Percentiles rank a stretch among this genome's conserved stretches.
phyloP scores from a whole-genome alignment of 2,329 filamentous ascomycete genomes.

The Annulohypoxylon truncatum region DNA sequence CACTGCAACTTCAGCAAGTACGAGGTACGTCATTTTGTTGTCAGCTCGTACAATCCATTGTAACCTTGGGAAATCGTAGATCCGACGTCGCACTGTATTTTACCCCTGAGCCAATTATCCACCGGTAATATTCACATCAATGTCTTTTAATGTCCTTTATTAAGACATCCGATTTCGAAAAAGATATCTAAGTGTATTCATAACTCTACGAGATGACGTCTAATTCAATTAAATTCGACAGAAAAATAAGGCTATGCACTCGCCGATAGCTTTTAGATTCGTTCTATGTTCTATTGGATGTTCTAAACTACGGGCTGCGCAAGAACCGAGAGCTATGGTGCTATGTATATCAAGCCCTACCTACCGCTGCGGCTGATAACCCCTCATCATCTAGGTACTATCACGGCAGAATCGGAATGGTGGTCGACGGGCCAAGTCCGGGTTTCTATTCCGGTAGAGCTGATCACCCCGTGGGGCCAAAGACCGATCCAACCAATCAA shows the following conservation, averaged over 20 bases:
- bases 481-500: constrained; percentile 35
- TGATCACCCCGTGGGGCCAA: constrained; percentile 4
- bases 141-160: too few species aligned
- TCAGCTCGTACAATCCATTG: not conserved
- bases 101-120: not conserved
- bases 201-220: too few species aligned
- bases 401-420: not conserved
- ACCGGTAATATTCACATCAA: not conserved
- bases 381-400: not conserved
- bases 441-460: not conserved
- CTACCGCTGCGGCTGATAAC: not conserved
- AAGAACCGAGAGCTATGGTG: not conserved
- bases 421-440: constrained; percentile 13
- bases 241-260: too few species aligned
- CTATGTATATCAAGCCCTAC: not conserved
- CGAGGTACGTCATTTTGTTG: constrained; percentile 10
- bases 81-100: constrained; percentile 5
- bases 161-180: too few species aligned
- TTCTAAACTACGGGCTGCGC: not conserved
- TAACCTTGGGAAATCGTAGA: not conserved
- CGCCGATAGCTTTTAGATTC: too few species aligned
- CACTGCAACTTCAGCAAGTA: not conserved
- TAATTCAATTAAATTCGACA: too few species aligned
- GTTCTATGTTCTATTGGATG: too few species aligned
- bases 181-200: too few species aligned